A percentile compares a stretch with the other conserved stretches of the same genome.
Evolutionary conservation across 2,329 filamentous ascomycete species (phyloP).

Genomic region (Corniculantispora saksenae): DNA sequence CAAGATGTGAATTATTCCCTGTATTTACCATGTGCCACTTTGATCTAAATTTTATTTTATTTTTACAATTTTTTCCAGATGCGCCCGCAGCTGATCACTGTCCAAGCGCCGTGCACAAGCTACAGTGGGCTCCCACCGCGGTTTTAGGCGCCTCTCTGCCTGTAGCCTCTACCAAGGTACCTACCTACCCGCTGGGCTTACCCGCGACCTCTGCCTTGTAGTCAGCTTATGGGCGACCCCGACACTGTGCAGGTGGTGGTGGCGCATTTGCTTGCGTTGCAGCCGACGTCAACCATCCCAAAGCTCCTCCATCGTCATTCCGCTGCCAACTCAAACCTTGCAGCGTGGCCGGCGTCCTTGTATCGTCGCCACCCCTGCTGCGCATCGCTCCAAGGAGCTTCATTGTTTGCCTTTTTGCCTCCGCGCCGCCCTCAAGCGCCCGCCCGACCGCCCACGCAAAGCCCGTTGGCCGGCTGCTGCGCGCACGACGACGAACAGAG

Average conservation of each 20-base stretch:
- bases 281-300: conserved; percentile 5
- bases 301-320: conserved; percentile 9
- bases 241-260: background rate
- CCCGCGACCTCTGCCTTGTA: background rate
- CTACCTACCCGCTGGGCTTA: background rate
- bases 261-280: conserved; percentile 13
- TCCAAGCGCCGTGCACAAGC: background rate
- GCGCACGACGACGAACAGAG: background rate
- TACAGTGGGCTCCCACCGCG: background rate
- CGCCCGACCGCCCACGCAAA: background rate
- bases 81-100: background rate
- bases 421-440: background rate
- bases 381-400: background rate
- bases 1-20: too few relatives aligned
- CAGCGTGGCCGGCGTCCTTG: background rate
- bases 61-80: too few relatives aligned
- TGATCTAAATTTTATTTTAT: too few relatives aligned
- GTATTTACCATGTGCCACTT: too few relatives aligned
- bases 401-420: background rate
- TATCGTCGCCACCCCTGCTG: background rate
- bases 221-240: background rate
- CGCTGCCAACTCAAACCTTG: background rate
- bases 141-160: background rate
- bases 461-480: background rate
- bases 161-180: too few relatives aligned